These are phyloP conservation scores for Flaveria ramosissima DNA, from an alignment of 129 eudicot genomes.

Conservation along the genomic window DNA sequence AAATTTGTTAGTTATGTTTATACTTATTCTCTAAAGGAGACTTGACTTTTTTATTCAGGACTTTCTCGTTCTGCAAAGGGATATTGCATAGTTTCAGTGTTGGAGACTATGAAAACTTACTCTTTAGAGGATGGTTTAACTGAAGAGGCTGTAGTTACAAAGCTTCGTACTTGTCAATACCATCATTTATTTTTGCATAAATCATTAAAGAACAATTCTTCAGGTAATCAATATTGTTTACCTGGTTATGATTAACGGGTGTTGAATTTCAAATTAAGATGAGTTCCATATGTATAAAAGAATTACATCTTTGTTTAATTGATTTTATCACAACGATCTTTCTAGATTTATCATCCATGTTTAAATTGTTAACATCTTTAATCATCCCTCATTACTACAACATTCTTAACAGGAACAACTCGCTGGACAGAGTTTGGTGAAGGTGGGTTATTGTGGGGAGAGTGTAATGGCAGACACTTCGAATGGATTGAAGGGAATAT, in stretches of 20 bases:
- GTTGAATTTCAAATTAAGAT: not conserved
- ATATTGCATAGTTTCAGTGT: slow-evolving; percentile 70
- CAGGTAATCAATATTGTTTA: slow-evolving; percentile 52
- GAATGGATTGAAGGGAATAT: slow-evolving; percentile 92
- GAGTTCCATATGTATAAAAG: not conserved
- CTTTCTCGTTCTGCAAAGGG: slow-evolving; percentile 96
- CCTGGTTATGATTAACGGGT: not conserved
- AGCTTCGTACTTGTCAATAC: slow-evolving; percentile 87
- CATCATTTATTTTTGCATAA: slow-evolving; percentile 88
- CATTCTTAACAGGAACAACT: slow-evolving; percentile 66
- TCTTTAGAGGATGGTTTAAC: slow-evolving; percentile 81
- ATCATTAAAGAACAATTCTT: slow-evolving; percentile 73
- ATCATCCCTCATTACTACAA: slow-evolving; percentile 16
- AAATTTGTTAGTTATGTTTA: not conserved
- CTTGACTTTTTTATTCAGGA: slow-evolving; percentile 41
- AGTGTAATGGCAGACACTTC: slow-evolving; percentile 73
- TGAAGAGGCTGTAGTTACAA: slow-evolving; percentile 94
- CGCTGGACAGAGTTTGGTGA: slow-evolving; percentile 98
- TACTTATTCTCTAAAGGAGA: not conserved
- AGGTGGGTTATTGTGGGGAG: slow-evolving; percentile 98
- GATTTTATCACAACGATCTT: slow-evolving; percentile 10
- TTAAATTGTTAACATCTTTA: not conserved
- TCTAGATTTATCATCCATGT: not conserved
- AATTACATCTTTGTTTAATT: not conserved
- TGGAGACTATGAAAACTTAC: slow-evolving; percentile 95